Evolutionary conservation across 73 alveolate species (phyloP), one percentile per base, ranked within the genome.

Genomic region (Effrenium voratum): DNA sequence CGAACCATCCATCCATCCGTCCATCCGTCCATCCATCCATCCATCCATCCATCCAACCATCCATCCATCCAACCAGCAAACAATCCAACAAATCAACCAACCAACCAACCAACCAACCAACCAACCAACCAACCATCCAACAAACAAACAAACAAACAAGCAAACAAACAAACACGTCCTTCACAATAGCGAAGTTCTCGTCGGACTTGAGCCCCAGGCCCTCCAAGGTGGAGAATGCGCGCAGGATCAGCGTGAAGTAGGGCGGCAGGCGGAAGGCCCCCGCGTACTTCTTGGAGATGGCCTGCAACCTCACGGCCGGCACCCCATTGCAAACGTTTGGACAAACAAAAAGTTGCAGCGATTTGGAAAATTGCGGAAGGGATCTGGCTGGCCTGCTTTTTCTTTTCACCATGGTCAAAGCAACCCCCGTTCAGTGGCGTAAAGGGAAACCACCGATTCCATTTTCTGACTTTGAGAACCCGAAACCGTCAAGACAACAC

Each of bases 301-400:
- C 68, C 75, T 92, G 98, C 92, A 92, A 40, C 98, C 98, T 92
- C n/a, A n/a, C n/a, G n/a, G n/a, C n/a, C n/a, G n/a, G n/a, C n/a
- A n/a, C n/a, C n/a, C n/a, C n/a, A n/a, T n/a, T n/a, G n/a, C n/a
- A n/a, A n/a, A n/a, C n/a, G n/a, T n/a, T n/a, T n/a, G n/a, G n/a
- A n/a, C n/a, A n/a, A n/a, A n/a, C n/a, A n/a, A n/a, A n/a, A n/a
- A n/a, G n/a, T n/a, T n/a, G n/a, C n/a, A n/a, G n/a, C n/a, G n/a
- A n/a, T n/a, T n/a, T n/a, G n/a, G n/a, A n/a, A n/a, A n/a, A n/a
- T n/a, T n/a, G n/a, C n/a, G n/a, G n/a, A n/a, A n/a, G n/a, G n/a
- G n/a, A n/a, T n/a, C n/a, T n/a, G n/a, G n/a, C n/a, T n/a, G n/a
- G n/a, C n/a, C n/a, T n/a, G n/a, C n/a, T n/a, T n/a, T n/a, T n/a